Base-by-base conservation (phyloP, 2,329 filamentous ascomycete genomes). In the Fusarium sp. region DNA sequence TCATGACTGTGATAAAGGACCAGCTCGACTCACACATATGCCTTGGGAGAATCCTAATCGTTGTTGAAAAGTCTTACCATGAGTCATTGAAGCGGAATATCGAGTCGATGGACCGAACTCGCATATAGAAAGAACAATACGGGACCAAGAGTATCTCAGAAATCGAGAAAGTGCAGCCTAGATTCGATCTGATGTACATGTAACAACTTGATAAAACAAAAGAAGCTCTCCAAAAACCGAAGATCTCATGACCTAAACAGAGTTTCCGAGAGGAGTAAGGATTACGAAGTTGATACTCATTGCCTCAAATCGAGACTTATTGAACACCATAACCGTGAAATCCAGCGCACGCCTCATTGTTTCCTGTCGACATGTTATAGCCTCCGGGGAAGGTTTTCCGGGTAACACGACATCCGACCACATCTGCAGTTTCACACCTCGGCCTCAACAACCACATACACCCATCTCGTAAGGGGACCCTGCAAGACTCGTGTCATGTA, bases 341-440 rank as follows among this genome's bases (percentile, higher is more conserved):
- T 41, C 5, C 2, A 28, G 25, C 21, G 3, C 11, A 18, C 23
- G 13, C 6, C 34, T 48, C 21, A 14, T 31, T 26, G 18, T 53
- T 13, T 26, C 13, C 19, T 7, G 8, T 23, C n/a, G 23, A 18
- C 16, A 26, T 9, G 16, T 41, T 41, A 19, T 7, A 31, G 23
- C 4, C 18, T 11, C 16, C 9, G 18, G 13, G 44, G 37, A 60
- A 39, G 6, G n/a, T 34, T 42, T 37, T 25, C 62, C 43, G 50
- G 45, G 50, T 43, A 26, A 42, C 9, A 55, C 28, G 19, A 43
- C 34, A 44, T 44, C 28, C 25, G 52, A 50, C 30, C 37, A 62
- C 56, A 65, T 18, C 18, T 50, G 21, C 37, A 45, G 54, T 50
- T 58, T 41, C 58, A 59, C 57, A 18, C 34, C 63, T 7, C 39